Evolutionary conservation across 345 rosid species (phyloP).

Genomic region (Stellera chamaejasme): DNA sequence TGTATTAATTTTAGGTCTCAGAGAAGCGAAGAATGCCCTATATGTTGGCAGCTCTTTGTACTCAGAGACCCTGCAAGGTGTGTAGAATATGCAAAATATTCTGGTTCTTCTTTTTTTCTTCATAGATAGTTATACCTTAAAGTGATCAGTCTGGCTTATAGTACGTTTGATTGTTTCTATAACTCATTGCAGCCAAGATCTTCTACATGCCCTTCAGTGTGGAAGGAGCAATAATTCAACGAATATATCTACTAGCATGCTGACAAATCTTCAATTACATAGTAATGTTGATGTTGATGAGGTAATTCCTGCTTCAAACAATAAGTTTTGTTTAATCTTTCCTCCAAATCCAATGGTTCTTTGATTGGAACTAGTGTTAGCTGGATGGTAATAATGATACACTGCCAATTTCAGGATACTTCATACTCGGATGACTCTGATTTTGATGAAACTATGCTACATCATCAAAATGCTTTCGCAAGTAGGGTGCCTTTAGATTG

Average conservation of each 20-base stretch:
- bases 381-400: no score
- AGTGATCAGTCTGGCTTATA: conserved; percentile 2
- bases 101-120: background rate
- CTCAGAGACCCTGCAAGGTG: conserved; percentile 72
- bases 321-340: background rate
- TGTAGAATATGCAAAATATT: background rate
- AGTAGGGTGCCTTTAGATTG: conserved; percentile 39
- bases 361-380: background rate
- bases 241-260: conserved; percentile 22
- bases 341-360: conserved; percentile 1
- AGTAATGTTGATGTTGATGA: conserved; percentile 41
- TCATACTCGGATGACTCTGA: conserved; percentile 45
- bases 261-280: conserved; percentile 16
- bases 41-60: conserved; percentile 73
- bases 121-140: background rate
- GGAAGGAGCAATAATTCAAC: conserved; percentile 50
- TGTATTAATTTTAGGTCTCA: conserved; percentile 56
- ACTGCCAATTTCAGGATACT: conserved; percentile 30
- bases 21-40: conserved; percentile 94
- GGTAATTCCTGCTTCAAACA: conserved; percentile 29
- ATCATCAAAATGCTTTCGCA: conserved; percentile 51
- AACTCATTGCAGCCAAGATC: conserved; percentile 62
- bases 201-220: conserved; percentile 54
- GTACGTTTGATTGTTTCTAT: background rate
- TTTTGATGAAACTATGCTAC: conserved; percentile 55